Evolutionary conservation across 306 rosid species (phyloP), one percentile per base, ranked within the genome.

Genomic region (Begonia fuchsioides): DNA sequence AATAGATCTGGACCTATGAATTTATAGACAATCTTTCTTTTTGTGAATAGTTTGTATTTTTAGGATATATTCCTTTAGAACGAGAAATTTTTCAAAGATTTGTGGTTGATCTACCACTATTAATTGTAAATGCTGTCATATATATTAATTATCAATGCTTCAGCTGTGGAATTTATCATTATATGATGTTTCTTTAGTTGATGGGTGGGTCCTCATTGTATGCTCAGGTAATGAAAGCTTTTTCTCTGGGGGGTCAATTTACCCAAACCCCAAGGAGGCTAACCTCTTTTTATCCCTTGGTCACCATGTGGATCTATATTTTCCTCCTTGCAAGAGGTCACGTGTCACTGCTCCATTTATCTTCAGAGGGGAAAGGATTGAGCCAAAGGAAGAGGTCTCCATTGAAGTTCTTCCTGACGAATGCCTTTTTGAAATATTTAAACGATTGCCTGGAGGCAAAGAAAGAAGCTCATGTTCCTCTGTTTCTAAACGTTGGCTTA

Each of bases 401-500:
- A 73, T 92, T 20, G 94, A 85, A 56, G 60, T 77, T 59, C 63
- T 92, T 55, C 98, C 98, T 1, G 96, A 92, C 49, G 98, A 82
- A 35, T 92, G 98, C 61, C 81, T 92, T 53, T 85, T 85, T 51
- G 98, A 92, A 76, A 77, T 92, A 65, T 78, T 92, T 57, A 79
- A 81, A 41, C 78, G 96, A 66, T 67, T 92, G 74, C 82, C 94
- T 35, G 79, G 65, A 9, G 84, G 86, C 26, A 77, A 75, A 71
- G 93, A 74, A 32, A 86, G 82, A 75, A 77, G 83, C 43, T 17
- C 74, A 6, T 75, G 93, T 44, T 87, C 96, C 49, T 65, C 76
- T 35, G 86, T 85, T 64, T 85, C 98, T 46, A 92, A 75, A 73
- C 87, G 74, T 53, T 92, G 98, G 98, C 98, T 92, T 78, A 63